These are phyloP conservation scores for Boletus insuetus DNA, from an alignment of 768 basidiomycete species.

Conservation along the genomic window DNA sequence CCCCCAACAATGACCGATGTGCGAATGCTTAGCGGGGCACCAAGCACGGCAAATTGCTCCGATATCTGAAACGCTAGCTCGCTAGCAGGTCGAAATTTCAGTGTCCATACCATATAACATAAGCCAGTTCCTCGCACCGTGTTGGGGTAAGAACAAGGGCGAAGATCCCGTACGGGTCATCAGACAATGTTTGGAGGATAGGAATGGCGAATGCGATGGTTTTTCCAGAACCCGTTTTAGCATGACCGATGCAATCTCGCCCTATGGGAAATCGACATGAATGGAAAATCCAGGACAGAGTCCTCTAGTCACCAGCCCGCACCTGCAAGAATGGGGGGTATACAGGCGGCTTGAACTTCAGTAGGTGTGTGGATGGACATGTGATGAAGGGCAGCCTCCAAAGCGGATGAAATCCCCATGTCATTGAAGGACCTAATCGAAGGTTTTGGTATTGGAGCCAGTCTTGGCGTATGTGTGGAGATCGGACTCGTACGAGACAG, in stretches of 20 bases:
- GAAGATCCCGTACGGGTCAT: conserved; percentile 93
- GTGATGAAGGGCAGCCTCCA: conserved; percentile 63
- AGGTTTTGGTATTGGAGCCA: conserved; percentile 5
- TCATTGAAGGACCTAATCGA: conserved; percentile 44
- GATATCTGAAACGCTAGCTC: conserved; percentile 97
- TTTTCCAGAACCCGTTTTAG: conserved; percentile 97
- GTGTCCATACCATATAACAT: neutral
- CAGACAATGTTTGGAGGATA: conserved; percentile 82
- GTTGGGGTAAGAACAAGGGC: conserved; percentile 94
- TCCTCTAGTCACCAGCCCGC: conserved; percentile 5
- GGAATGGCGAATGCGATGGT: conserved; percentile 97
- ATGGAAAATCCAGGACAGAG: neutral
- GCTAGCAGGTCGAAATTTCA: conserved; percentile 38
- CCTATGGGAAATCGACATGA: conserved; percentile 45
- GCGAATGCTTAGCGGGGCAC: conserved; percentile 72
- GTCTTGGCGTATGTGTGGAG: conserved; percentile 5
- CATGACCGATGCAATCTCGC: conserved; percentile 94
- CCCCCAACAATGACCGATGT: conserved; percentile 94
- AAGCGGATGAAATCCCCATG: conserved; percentile 55
- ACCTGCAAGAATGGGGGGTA: conserved; percentile 83
- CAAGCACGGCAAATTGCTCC: conserved; percentile 93
- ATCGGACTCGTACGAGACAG: conserved; percentile 22
- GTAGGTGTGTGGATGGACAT: conserved; percentile 90
- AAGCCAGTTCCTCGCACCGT: conserved; percentile 49
- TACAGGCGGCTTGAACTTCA: conserved; percentile 85